phyloP scores from a whole-genome alignment of 495 filamentous ascomycete species.

The Lasiosphaeria miniovina region DNA sequence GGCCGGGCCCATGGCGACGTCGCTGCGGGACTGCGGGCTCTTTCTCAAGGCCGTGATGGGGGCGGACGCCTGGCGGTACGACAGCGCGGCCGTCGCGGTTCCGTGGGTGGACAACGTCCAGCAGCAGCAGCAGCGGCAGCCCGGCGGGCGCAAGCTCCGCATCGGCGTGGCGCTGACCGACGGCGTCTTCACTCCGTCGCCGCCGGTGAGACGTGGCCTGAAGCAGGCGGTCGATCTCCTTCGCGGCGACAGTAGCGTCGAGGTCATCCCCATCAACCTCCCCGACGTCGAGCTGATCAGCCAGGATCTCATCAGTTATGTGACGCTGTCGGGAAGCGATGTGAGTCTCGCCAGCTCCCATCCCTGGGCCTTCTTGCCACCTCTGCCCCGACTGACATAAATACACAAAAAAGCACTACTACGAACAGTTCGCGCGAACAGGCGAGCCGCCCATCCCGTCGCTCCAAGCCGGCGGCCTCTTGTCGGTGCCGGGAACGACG shows the following conservation, averaged over 20 bases:
- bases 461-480: no score
- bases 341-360: no score
- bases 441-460: no score
- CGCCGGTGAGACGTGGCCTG: conserved; percentile 62
- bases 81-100: conserved; percentile 28
- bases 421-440: no score
- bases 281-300: no score
- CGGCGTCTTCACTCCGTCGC: conserved; percentile 67
- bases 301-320: no score
- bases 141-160: conserved; percentile 43
- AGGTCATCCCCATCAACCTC: no score
- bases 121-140: background rate
- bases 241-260: conserved; percentile 7
- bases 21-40: background rate
- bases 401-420: no score
- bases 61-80: conserved; percentile 23
- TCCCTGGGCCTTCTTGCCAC: no score
- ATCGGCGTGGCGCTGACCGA: conserved; percentile 71
- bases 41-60: background rate
- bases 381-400: no score
- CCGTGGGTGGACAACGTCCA: conserved; percentile 42
- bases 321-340: no score
- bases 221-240: conserved; percentile 53
- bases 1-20: background rate
- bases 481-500: no score